Conservation (phyloP, 2,329 filamentous ascomycete genomes). For the Ilyonectria mors-panacis region DNA sequence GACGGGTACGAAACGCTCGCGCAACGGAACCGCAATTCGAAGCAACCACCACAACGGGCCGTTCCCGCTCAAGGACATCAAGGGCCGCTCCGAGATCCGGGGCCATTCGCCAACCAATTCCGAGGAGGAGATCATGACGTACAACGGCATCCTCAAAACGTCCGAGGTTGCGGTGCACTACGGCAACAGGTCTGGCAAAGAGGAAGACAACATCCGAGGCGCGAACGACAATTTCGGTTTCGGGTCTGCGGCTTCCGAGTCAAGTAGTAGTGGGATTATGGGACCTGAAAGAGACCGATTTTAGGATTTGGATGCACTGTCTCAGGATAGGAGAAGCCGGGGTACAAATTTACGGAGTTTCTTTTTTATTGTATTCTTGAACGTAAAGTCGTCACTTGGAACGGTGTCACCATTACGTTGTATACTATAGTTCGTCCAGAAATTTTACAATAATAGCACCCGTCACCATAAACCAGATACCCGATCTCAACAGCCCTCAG, state of each 20-base stretch:
- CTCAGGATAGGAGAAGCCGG: neutral
- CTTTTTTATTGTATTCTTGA: neutral
- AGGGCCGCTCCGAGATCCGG: conserved; percentile 51
- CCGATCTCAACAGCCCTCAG: neutral
- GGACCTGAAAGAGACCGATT: conserved; percentile 11
- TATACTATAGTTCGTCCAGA: too few species aligned
- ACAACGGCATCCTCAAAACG: conserved; percentile 57
- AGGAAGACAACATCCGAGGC: neutral
- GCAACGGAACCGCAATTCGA: conserved; percentile 16
- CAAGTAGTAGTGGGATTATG: conserved; percentile 24
- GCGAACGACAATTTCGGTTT: conserved; percentile 11
- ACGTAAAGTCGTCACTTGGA: neutral
- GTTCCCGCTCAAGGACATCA: conserved; percentile 48
- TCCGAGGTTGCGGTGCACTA: conserved; percentile 37
- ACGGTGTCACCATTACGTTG: neutral
- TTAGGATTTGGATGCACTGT: neutral
- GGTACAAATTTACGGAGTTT: neutral
- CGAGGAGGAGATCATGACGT: conserved; percentile 58
- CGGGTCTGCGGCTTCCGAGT: conserved; percentile 13
- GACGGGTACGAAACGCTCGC: conserved; percentile 30
- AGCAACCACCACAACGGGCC: conserved; percentile 34
- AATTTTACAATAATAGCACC: neutral
- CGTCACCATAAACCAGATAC: neutral
- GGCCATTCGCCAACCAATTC: conserved; percentile 52
- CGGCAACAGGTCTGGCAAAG: conserved; percentile 15